Base-by-base conservation (phyloP, 2,329 filamentous ascomycete genomes). In the Ceratocystis ficicola region DNA sequence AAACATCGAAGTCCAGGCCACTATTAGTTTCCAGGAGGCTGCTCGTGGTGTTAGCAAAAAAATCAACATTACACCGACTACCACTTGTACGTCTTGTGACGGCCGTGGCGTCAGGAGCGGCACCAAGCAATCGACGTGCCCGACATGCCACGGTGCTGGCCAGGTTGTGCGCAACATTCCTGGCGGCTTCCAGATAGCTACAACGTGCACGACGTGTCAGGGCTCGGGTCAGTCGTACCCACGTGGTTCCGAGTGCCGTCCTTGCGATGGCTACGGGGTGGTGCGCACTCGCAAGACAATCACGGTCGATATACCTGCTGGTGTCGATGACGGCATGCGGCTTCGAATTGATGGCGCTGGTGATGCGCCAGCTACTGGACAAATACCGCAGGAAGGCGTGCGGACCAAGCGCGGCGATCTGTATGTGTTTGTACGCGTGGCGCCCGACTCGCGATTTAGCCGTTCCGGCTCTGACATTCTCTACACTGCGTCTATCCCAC, bases 301-400 rank as follows among this genome's bases (percentile, higher is more conserved):
- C 62, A 88, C 83, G 32, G 83, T 99, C 55, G 92, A 97, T 71
- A 96, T 99, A 59, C 94, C 94, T 1, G 91, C 89, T 25, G 94
- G 94, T 69, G 91, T 99, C 41, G 94, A 97, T 74, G 93, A 99
- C 74, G 92, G 93, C 65, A 97, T 97, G 93, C 85, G 90, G 66
- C 78, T 99, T 71, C 83, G 90, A 64, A 83, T 99, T 32, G 84
- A 86, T 67, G 89, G 89, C 30, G 91, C 95, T 73, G 94, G 94
- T 70, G 93, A 99, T 73, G 87, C 90, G 17, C 88, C 94, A 25
- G 80, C 86, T 7, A 93, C 89, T 28, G 90, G 90, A 57, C 82
- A 85, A 28, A 79, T 84, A 17, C 81, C 83, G 41, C 83, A 86
- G 57, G 79, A 85, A 32, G 63, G 48, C 44, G 78, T 81, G 8